Percentiles rank a stretch among this genome's conserved stretches.
These are phyloP conservation scores for Tetrahymena malaccensis DNA, from an alignment of 73 alveolate species.

Conservation along the genomic window DNA sequence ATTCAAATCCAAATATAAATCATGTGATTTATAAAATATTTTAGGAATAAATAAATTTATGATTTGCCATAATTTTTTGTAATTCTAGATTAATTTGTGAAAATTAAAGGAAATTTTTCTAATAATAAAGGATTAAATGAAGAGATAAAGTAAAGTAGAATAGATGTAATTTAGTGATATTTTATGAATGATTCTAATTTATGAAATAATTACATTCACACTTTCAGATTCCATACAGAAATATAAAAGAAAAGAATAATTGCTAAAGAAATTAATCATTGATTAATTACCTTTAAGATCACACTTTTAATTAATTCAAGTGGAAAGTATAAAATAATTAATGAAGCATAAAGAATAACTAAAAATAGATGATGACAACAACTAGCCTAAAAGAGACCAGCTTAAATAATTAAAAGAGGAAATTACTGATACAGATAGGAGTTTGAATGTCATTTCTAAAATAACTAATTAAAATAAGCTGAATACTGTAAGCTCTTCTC, in stretches of 20 bases:
- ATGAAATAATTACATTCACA: no score
- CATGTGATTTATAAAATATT: no score
- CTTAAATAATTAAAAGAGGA: background rate
- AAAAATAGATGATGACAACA: background rate
- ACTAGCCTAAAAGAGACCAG: background rate
- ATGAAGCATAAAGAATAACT: background rate
- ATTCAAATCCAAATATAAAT: no score
- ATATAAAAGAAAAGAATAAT: background rate
- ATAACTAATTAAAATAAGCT: background rate
- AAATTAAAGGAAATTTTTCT: no score
- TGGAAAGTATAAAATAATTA: background rate
- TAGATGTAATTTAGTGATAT: no score
- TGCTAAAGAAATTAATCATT: background rate
- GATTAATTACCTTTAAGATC: background rate
- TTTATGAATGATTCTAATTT: no score
- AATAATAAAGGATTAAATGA: no score
- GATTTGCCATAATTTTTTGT: no score
- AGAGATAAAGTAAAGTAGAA: no score
- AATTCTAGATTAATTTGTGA: no score
- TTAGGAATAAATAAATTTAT: no score
- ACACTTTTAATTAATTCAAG: background rate
- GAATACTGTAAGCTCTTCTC: background rate
- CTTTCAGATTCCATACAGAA: background rate
- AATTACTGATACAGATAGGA: background rate
- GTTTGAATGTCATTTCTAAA: background rate